These are phyloP conservation scores for Solanum tarijense DNA, from an alignment of 257 asterid genomes.

Conservation along the genomic window DNA sequence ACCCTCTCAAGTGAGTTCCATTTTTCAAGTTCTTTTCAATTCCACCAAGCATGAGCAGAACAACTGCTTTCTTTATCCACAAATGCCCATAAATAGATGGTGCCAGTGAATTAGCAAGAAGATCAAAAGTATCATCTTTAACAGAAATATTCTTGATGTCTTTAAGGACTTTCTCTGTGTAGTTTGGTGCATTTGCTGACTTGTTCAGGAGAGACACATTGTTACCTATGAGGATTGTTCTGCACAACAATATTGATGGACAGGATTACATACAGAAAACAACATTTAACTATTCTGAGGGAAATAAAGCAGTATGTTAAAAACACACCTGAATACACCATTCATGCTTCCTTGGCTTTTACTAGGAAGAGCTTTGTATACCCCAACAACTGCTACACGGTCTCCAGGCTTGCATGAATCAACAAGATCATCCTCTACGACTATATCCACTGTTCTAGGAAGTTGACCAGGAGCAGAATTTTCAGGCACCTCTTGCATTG, in stretches of 20 bases:
- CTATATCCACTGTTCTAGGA: conserved; percentile 81
- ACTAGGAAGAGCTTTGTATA: conserved; percentile 90
- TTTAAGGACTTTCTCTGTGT: conserved; percentile 62
- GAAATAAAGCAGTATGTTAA: background rate
- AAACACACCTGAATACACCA: conserved; percentile 82
- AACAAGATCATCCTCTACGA: conserved; percentile 89
- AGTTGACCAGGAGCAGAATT: conserved; percentile 98
- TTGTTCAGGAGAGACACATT: conserved; percentile 82
- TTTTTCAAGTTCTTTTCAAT: conserved; percentile 86
- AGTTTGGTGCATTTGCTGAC: conserved; percentile 63
- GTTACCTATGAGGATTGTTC: conserved; percentile 93
- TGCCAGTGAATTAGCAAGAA: conserved; percentile 87
- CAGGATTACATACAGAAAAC: background rate
- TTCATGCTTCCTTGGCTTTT: conserved; percentile 83
- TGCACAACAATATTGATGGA: conserved; percentile 16
- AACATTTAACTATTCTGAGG: background rate
- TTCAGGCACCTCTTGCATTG: conserved; percentile 98
- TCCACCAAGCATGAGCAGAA: conserved; percentile 95
- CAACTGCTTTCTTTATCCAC: conserved; percentile 92
- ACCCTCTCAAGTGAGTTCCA: conserved; percentile 97
- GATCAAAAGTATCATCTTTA: conserved; percentile 65
- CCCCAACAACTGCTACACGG: conserved; percentile 89
- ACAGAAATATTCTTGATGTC: conserved; percentile 64
- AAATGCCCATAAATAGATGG: conserved; percentile 91
- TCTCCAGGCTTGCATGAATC: conserved; percentile 98